Evolutionary conservation across 345 rosid genomes (phyloP).

Genomic region (Eucalyptus pauciflora): DNA sequence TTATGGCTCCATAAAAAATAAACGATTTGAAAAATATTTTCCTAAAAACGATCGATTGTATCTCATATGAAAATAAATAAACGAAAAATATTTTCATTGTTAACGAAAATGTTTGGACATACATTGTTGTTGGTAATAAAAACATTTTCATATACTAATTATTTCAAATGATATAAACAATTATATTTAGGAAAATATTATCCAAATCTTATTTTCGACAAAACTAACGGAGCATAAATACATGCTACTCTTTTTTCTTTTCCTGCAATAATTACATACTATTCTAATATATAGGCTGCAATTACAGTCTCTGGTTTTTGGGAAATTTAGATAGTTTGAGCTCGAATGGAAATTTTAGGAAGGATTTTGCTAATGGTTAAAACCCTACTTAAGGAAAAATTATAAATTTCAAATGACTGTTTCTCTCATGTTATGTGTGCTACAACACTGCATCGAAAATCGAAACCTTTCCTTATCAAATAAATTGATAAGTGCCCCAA

Average conservation of each 20-base stretch:
- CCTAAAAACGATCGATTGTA: not conserved
- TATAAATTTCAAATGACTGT: not conserved
- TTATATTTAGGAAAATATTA: too few species aligned
- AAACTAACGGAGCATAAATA: not conserved
- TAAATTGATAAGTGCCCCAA: not conserved
- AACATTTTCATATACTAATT: too few species aligned
- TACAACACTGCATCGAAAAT: not conserved
- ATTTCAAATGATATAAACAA: too few species aligned
- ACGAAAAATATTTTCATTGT: too few species aligned
- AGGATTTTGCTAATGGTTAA: not conserved
- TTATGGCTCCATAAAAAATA: not conserved
- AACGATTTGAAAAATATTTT: not conserved
- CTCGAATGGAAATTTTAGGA: not conserved
- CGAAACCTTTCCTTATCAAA: not conserved
- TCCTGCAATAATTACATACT: not conserved
- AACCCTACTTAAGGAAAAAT: not conserved
- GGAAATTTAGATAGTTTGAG: not conserved
- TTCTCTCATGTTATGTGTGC: not conserved
- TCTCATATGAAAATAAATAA: too few species aligned
- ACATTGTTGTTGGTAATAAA: not conserved
- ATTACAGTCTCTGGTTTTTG: not conserved
- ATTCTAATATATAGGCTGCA: not conserved
- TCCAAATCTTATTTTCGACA: not conserved
- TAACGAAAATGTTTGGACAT: too few species aligned
- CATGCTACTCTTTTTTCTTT: not conserved